Percentiles rank a stretch among this genome's conserved stretches.
These are phyloP conservation scores for Ambrosia trifida DNA, from an alignment of 129 eudicot species.

Conservation along the genomic window DNA sequence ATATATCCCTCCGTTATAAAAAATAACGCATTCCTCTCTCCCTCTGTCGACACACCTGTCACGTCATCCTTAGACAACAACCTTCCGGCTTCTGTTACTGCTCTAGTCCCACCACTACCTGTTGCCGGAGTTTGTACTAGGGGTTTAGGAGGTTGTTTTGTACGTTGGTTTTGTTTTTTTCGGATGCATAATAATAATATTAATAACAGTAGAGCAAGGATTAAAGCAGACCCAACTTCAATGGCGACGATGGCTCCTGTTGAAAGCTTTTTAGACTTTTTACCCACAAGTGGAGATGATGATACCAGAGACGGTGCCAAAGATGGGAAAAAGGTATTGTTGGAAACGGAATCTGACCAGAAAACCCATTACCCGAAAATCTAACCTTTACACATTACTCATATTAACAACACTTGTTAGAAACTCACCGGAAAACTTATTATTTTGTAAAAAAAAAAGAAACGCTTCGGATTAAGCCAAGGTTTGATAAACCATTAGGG, in stretches of 20 bases:
- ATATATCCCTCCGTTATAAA: not conserved
- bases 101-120: not conserved
- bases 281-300: not conserved
- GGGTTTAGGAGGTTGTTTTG: slow-evolving; percentile 1
- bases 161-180: not conserved
- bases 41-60: not conserved
- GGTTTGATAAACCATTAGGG: slow-evolving; percentile 66
- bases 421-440: slow-evolving; percentile 64
- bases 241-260: not conserved
- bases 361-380: slow-evolving; percentile 57
- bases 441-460: slow-evolving; percentile 63
- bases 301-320: not conserved
- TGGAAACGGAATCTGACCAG: slow-evolving; percentile 66
- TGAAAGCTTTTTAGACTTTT: not conserved
- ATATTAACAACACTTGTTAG: slow-evolving; percentile 54
- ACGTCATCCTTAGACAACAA: not conserved
- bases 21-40: slow-evolving; percentile 1
- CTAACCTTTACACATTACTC: slow-evolving; percentile 55
- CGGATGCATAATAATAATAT: not conserved
- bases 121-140: not conserved
- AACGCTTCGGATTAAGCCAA: slow-evolving; percentile 43
- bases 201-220: slow-evolving; percentile 2
- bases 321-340: slow-evolving; percentile 39
- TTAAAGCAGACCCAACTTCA: not conserved
- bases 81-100: not conserved